Percentiles rank a stretch among this genome's conserved stretches.
Evolutionary conservation across 164 flowering plant genomes (phyloP).

Genomic region (Stephania yunnanensis): DNA sequence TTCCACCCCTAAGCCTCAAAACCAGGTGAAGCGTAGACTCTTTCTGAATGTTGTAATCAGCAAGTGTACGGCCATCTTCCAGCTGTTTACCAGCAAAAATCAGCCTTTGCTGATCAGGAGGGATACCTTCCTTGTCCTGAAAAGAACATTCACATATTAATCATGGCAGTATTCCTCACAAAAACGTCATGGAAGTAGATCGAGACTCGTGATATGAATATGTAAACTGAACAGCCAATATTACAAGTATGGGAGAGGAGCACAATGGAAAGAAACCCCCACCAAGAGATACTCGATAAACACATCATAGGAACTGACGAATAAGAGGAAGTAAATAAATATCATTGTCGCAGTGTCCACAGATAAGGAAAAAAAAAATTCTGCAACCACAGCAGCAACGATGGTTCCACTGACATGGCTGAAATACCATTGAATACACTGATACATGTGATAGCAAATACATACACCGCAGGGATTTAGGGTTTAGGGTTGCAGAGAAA

Average conservation of each 20-base stretch:
- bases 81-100: conserved; percentile 34
- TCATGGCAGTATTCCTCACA: neutral
- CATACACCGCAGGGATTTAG: neutral
- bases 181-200: neutral
- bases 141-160: neutral
- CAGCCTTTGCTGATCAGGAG: conserved; percentile 22
- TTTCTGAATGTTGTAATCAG: conserved; percentile 38
- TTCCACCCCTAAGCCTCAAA: conserved; percentile 37
- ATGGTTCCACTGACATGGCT: neutral
- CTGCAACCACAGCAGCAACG: neutral
- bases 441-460: neutral
- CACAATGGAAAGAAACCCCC: neutral
- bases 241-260: neutral
- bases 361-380: too few species aligned
- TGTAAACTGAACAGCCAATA: neutral
- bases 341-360: too few species aligned
- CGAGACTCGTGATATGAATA: neutral
- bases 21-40: conserved; percentile 37
- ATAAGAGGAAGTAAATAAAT: too few species aligned
- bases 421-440: neutral
- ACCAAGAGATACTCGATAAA: neutral
- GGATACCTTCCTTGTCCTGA: conserved; percentile 22
- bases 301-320: too few species aligned
- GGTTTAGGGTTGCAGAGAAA: neutral
- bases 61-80: conserved; percentile 38